Evolutionary conservation across 495 filamentous ascomycete genomes (phyloP).

Genomic region (Penicillium waksmanii): DNA sequence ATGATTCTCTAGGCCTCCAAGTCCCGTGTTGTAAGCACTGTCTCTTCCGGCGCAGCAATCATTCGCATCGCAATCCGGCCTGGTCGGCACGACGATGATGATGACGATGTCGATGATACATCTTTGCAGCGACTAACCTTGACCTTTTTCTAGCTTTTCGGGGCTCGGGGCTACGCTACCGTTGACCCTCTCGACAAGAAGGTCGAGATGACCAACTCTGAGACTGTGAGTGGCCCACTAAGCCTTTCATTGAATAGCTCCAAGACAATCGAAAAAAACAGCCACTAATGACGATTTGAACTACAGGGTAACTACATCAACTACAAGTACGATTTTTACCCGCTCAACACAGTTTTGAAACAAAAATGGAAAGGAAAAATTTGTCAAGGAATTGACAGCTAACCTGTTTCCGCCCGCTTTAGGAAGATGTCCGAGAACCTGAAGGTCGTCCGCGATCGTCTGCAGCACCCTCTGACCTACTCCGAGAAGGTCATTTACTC

Average conservation of each 20-base stretch:
- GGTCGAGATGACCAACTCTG: constrained; percentile 80
- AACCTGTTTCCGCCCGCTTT: constrained; percentile 42
- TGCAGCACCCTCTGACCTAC: constrained; percentile 91
- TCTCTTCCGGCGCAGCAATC: not conserved
- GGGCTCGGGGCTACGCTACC: constrained; percentile 63
- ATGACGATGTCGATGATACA: constrained; percentile 5
- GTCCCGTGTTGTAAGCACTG: constrained; percentile 58
- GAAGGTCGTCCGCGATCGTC: constrained; percentile 78
- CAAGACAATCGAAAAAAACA: constrained; percentile 4
- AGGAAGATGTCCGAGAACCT: constrained; percentile 99
- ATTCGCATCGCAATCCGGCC: constrained; percentile 16
- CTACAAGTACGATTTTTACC: constrained; percentile 61
- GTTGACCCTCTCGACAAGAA: constrained; percentile 70
- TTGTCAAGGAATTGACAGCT: constrained; percentile 23
- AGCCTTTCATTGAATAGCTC: not conserved
- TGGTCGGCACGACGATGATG: constrained; percentile 12
- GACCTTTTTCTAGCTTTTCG: constrained; percentile 45
- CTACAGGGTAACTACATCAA: constrained; percentile 74
- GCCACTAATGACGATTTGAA: constrained; percentile 24
- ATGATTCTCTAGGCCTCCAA: constrained; percentile 44
- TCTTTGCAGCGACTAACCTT: constrained; percentile 21
- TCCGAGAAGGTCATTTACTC: constrained; percentile 99
- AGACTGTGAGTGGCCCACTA: constrained; percentile 56
- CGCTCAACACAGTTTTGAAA: not conserved
- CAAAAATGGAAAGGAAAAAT: not conserved